Evolutionary conservation across 129 eudicot species (phyloP).

Genomic region (Apium graveolens): DNA sequence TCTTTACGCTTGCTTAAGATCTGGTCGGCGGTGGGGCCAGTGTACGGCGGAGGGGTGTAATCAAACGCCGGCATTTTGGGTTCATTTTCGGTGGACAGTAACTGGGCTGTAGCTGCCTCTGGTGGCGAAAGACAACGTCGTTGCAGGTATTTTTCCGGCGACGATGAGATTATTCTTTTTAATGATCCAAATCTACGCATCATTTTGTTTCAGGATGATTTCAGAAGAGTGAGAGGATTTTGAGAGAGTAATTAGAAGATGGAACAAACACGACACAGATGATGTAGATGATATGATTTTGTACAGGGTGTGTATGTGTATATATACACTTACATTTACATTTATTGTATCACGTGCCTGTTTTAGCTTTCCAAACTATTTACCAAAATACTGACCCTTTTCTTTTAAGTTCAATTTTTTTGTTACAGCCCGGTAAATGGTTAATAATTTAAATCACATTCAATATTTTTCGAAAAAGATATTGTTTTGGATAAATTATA

Average conservation of each 20-base stretch:
- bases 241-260: not conserved
- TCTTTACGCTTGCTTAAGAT: constrained; percentile 59
- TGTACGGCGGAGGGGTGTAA: constrained; percentile 75
- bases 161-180: constrained; percentile 9
- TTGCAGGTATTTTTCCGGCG: not conserved
- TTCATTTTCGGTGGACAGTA: constrained; percentile 9
- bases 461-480: too few species aligned
- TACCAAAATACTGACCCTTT: too few species aligned
- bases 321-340: not conserved
- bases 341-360: not conserved
- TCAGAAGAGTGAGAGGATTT: not conserved
- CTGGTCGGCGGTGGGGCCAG: constrained; percentile 61
- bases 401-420: too few species aligned
- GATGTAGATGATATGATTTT: too few species aligned
- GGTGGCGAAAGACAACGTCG: not conserved
- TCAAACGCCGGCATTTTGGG: constrained; percentile 64
- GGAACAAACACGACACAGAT: not conserved
- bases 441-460: too few species aligned
- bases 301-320: not conserved
- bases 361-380: too few species aligned
- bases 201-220: not conserved
- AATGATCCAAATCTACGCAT: constrained; percentile 19
- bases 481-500: too few species aligned
- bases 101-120: not conserved
- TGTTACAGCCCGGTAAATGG: too few species aligned